These are phyloP conservation scores for Neurospora crassa DNA, from an alignment of 2,329 filamentous ascomycete species.

Conservation along the genomic window DNA sequence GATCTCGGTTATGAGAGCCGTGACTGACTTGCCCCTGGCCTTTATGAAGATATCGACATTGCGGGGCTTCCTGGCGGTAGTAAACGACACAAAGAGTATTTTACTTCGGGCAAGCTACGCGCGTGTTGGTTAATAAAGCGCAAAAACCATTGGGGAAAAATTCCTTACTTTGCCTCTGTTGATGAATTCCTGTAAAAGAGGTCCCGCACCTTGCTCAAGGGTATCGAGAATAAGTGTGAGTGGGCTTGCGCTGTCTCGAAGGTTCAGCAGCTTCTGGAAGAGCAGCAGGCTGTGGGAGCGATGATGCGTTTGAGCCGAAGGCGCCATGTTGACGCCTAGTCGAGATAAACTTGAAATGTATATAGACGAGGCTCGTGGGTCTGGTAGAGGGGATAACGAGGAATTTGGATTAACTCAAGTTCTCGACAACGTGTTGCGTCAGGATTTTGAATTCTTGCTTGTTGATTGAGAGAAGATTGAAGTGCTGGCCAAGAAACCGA, in stretches of 20 bases:
- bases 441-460: neutral
- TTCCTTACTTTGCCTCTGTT: conserved; percentile 57
- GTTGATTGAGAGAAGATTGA: neutral
- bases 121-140: conserved; percentile 3
- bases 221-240: conserved; percentile 80
- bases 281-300: conserved; percentile 78
- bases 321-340: conserved; percentile 35
- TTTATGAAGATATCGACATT: conserved; percentile 60
- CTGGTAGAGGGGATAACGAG: conserved; percentile 3
- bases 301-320: conserved; percentile 52
- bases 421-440: neutral
- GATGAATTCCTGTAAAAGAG: conserved; percentile 64
- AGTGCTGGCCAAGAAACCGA: neutral
- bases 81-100: conserved; percentile 69
- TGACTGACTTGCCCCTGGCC: conserved; percentile 48
- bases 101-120: conserved; percentile 53
- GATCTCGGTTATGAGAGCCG: conserved; percentile 51
- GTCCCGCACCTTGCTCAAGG: conserved; percentile 68
- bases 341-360: neutral
- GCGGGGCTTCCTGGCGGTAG: conserved; percentile 55
- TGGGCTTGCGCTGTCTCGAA: conserved; percentile 72
- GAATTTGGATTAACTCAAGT: neutral
- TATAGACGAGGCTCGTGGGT: neutral
- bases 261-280: conserved; percentile 70
- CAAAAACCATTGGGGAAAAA: neutral